Evolutionary conservation across 2,329 filamentous ascomycete genomes (phyloP), one percentile per base, ranked within the genome.

Genomic region (Penicillium sp.): DNA sequence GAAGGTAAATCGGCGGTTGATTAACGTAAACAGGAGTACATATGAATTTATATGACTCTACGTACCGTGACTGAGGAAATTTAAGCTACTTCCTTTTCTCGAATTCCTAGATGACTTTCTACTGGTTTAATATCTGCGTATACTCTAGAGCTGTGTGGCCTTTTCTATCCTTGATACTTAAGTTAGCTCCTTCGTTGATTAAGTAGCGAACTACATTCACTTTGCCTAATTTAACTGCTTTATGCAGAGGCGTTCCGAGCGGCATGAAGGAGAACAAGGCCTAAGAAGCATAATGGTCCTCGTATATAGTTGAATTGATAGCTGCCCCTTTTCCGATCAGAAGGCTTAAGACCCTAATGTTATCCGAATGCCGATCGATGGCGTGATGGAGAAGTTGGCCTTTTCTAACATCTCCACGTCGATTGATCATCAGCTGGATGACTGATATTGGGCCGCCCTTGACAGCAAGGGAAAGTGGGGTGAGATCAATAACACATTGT

Each of bases 311-410:
- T 50, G 61, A 50, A 62, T 72, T 65, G 2, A 71, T 60, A 38
- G 56, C 13, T 19, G 65, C 67, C 1, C 67, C 67, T n/a, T 64
- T 65, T 54, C 49, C 49, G 26, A 72, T 38, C 1, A 71, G 66
- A 35, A 70, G 38, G 8, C 30, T 61, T 35, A 71, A 50, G 1
- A 72, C 65, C 10, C 49, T 45, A 17, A 70, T 63, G 22, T 13
- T 56, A 60, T 70, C 67, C 0, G 61, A 58, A 10, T 53, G 17
- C 8, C 30, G 63, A 44, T 65, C 51, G 17, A 69, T 50, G 51
- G 65, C 68, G 42, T 70, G 59, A 56, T 71, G 64, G 12, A 72
- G 66, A 9, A 70, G 67, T 47, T 72, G 62, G 24, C 68, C 69
- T 62, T 68, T 70, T 56, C 35, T 59, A 59, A 56, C 28, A 53